Conservation (phyloP, 768 basidiomycete genomes). For the Phylloporus scabripes region DNA sequence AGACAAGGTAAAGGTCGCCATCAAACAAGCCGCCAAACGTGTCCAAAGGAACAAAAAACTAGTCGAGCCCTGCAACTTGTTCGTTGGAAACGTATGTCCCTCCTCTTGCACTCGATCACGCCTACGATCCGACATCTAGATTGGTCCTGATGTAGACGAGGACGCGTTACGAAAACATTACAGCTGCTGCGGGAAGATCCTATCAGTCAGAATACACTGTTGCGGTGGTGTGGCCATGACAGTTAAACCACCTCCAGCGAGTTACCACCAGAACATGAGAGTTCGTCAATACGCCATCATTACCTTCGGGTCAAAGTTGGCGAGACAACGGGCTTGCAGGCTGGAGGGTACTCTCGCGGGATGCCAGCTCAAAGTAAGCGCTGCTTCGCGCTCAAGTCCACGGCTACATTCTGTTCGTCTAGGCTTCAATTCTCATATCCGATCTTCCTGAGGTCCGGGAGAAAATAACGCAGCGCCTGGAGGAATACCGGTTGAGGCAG, state of each 20-base stretch:
- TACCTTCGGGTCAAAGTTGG: conserved; percentile 35
- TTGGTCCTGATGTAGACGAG: conserved; percentile 29
- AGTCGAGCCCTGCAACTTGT: conserved; percentile 35
- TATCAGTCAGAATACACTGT: conserved; percentile 24
- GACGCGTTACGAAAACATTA: conserved; percentile 20
- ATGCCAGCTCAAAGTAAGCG: conserved; percentile 38
- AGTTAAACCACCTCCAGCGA: conserved; percentile 17
- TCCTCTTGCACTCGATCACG: background rate
- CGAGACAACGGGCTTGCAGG: conserved; percentile 39
- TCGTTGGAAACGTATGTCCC: conserved; percentile 57
- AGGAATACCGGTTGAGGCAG: conserved; percentile 17
- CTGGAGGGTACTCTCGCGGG: conserved; percentile 38
- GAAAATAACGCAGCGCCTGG: conserved; percentile 24
- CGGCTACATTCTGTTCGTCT: background rate
- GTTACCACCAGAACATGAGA: conserved; percentile 33
- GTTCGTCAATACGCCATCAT: conserved; percentile 50
- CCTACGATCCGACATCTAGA: conserved; percentile 18
- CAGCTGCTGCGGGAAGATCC: conserved; percentile 19
- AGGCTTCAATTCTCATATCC: conserved; percentile 26
- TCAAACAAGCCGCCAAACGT: conserved; percentile 18
- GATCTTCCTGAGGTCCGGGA: conserved; percentile 33
- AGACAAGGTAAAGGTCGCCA: conserved; percentile 13
- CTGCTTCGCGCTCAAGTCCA: background rate
- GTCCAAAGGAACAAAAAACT: conserved; percentile 4
- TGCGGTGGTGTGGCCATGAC: conserved; percentile 31